These are phyloP conservation scores for Solanum bulbocastanum DNA, from an alignment of 257 asterid species.

Conservation along the genomic window DNA sequence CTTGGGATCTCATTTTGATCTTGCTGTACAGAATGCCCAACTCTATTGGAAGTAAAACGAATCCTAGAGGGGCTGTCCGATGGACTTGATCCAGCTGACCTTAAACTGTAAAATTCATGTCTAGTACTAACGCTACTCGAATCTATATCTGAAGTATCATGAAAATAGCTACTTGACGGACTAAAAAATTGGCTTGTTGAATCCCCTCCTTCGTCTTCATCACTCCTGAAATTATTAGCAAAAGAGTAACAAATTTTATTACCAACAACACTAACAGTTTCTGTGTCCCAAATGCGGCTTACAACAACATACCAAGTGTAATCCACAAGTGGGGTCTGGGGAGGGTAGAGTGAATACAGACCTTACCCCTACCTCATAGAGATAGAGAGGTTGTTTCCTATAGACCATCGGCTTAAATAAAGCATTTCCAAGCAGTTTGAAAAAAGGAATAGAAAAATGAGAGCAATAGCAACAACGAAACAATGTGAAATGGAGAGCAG, in stretches of 20 bases:
- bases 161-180: slow-evolving; percentile 44
- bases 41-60: slow-evolving; percentile 39
- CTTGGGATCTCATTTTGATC: slow-evolving; percentile 36
- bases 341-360: not conserved
- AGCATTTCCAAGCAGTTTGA: not conserved
- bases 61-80: slow-evolving; percentile 74
- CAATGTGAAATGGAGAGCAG: not conserved
- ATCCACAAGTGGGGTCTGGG: not conserved
- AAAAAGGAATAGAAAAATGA: not conserved
- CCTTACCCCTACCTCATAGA: not conserved
- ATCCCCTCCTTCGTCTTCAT: slow-evolving; percentile 70
- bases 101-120: slow-evolving; percentile 42
- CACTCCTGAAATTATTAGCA: slow-evolving; percentile 43
- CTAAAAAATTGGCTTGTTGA: slow-evolving; percentile 40
- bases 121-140: slow-evolving; percentile 65
- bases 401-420: not conserved
- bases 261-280: not conserved
- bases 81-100: slow-evolving; percentile 75
- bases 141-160: slow-evolving; percentile 56
- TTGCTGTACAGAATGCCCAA: slow-evolving; percentile 54
- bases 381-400: not conserved
- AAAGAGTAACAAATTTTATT: not conserved
- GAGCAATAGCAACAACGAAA: not conserved
- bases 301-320: not conserved
- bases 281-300: not conserved